phyloP scores from a whole-genome alignment of 2,329 filamentous ascomycete genomes.

The Talaromyces pinophilus region DNA sequence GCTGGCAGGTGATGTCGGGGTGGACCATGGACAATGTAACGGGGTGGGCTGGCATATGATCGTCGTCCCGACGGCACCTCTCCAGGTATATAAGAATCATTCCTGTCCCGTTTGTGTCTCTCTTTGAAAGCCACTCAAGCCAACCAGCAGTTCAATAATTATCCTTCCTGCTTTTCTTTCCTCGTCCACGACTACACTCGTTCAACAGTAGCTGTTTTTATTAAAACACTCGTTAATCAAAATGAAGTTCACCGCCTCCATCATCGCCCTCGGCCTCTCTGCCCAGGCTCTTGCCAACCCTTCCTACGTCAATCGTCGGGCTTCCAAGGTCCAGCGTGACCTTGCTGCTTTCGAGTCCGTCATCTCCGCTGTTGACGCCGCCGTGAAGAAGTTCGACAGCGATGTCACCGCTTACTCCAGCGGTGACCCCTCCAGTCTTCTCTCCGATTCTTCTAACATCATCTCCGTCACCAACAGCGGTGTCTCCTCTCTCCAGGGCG shows the following conservation, averaged over 20 bases:
- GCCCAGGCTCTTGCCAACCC: conserved; percentile 22
- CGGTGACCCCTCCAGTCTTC: conserved; percentile 27
- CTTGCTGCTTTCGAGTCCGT: conserved; percentile 22
- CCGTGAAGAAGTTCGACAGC: conserved; percentile 28
- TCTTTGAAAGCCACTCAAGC: background rate
- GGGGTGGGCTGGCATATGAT: conserved; percentile 17
- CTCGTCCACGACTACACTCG: conserved; percentile 16
- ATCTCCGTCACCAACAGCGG: conserved; percentile 33
- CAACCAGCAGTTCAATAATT: background rate
- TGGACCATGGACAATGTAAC: conserved; percentile 1
- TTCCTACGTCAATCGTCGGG: conserved; percentile 19
- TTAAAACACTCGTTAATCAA: conserved; percentile 24
- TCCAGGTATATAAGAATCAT: conserved; percentile 13
- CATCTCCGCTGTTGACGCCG: conserved; percentile 24
- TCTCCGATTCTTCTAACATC: conserved; percentile 28
- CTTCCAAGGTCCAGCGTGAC: conserved; percentile 21
- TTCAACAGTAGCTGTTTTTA: conserved; percentile 19
- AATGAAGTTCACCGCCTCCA: conserved; percentile 25
- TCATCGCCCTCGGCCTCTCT: conserved; percentile 24
- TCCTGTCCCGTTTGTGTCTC: background rate
- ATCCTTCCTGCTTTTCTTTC: conserved; percentile 4
- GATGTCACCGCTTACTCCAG: conserved; percentile 32
- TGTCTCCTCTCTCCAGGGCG: conserved; percentile 29
- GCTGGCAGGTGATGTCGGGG: conserved; percentile 5
- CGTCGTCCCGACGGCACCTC: background rate